These are phyloP conservation scores for Aegilops bicornis DNA, from an alignment of 176 grass and related monocot species.

Conservation along the genomic window DNA sequence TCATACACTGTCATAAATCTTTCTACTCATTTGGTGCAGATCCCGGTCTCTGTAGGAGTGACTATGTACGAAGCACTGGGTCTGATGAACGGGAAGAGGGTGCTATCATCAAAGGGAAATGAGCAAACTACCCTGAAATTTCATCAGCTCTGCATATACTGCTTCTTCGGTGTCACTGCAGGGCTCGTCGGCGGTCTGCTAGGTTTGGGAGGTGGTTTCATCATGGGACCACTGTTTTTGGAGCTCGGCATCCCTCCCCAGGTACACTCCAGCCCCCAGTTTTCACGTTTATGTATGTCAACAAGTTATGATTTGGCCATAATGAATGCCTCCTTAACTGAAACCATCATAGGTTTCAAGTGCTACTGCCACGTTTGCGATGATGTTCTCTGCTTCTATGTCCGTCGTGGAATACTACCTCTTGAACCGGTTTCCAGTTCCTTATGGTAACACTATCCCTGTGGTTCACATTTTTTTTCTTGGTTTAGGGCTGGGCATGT, in stretches of 20 bases:
- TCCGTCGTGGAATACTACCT: constrained; percentile 94
- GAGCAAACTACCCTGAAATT: constrained; percentile 49
- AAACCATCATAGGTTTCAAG: constrained; percentile 74
- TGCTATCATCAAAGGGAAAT: constrained; percentile 61
- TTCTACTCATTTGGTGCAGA: constrained; percentile 37
- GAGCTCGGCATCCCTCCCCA: constrained; percentile 92
- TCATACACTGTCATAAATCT: constrained; percentile 19
- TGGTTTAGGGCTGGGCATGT: background rate
- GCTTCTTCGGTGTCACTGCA: constrained; percentile 52
- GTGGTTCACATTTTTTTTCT: background rate
- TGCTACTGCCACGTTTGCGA: constrained; percentile 91
- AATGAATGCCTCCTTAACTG: constrained; percentile 9
- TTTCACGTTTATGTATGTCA: background rate
- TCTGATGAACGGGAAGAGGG: constrained; percentile 70
- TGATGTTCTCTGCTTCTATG: constrained; percentile 98
- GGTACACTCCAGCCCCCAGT: constrained; percentile 28
- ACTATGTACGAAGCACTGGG: constrained; percentile 77
- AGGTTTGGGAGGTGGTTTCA: constrained; percentile 91
- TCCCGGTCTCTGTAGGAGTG: constrained; percentile 73
- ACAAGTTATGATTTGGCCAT: constrained; percentile 9
- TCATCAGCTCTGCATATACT: constrained; percentile 62
- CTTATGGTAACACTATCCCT: constrained; percentile 50
- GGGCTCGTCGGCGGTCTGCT: constrained; percentile 88
- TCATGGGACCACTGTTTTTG: constrained; percentile 90
- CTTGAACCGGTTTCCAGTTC: constrained; percentile 78